Evolutionary conservation across 257 asterid species (phyloP), one percentile per base, ranked within the genome.

Genomic region (Ilex asprella): DNA sequence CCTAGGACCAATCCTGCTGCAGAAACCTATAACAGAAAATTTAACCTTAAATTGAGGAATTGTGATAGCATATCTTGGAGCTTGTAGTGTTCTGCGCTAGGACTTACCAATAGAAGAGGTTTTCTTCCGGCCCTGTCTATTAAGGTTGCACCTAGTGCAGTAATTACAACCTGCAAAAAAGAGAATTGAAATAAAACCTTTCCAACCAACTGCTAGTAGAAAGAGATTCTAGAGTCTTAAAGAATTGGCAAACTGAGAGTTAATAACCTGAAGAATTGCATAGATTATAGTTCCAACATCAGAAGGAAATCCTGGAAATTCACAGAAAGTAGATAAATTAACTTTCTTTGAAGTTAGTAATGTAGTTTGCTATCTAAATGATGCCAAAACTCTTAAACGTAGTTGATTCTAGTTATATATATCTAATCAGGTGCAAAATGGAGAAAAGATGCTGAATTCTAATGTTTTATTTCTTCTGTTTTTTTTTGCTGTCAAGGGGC

Each of bases 101-200:
- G 56, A 53, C 51, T 55, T 89, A 93, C 99, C 88, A 89, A 76
- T 71, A 89, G 43, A 55, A 85, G 95, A 53, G 97, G 99, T 60
- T 89, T 89, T 67, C 99, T 64, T 73, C 99, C 99, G 0, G 87
- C 87, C 76, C 74, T 75, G 67, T 93, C 97, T 3, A 93, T 80
- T 35, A 93, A 75, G 16, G 74, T 35, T 43, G 96, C 96, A 44
- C 95, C 96, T 35, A 82, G 39, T 60, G 83, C 94, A 5, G 99
- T 89, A 76, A 89, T 58, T 59, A 90, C 65, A 68, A 86, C 86
- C 97, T 87, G 79, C 60, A 16, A 65, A 15, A 51, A 62, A 3
- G 65, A 32, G 57, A n/a, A 31, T 15, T 4, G 30, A 55, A 12
- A 46, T 58, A 9, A 10, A 54, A 54, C 64, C 50, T 58, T 49